Base-by-base conservation (phyloP, 768 basidiomycete genomes). In the Pleurotus cornucopiae region DNA sequence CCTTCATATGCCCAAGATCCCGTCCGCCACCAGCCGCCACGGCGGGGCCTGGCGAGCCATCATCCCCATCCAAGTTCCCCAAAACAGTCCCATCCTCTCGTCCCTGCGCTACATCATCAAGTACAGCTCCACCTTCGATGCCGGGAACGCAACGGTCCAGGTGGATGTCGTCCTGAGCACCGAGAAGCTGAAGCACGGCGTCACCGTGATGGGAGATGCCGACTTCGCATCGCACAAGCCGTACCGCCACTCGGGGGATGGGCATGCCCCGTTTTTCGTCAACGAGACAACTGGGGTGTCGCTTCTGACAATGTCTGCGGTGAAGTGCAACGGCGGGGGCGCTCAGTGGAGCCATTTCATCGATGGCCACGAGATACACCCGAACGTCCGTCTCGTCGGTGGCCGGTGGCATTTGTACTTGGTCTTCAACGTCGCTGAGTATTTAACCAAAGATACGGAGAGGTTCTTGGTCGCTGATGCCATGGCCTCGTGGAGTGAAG, bases 281-380 rank as follows among this genome's bases (percentile, higher is more conserved):
- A 56, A 65, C 57, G 46, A 58, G 25, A 56, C 34, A 4, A 9
- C 14, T 6, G 59, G 61, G 12, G 47, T 57, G 13, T 59, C 57
- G 38, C 58, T 65, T 46, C 57, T 61, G 12, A 60, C 63, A 11
- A 34, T 53, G 18, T 55, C 56, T 4, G 64, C 54, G 1, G 30
- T 65, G n/a, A 65, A 65, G 41, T 57, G 57, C 53, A 64, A 63
- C 46, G 54, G 46, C 14, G 63, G 60, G 4, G 47, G 44, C 18
- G 58, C 38, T 14, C 54, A 58, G 52, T 65, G 63, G 64, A 65
- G 61, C 61, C 61, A 65, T 49, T 62, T 47, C 18, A 30, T 65
- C 43, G 64, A 65, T 34, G 12, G 47, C 23, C 64, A 62, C 38
- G 40, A 46, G 46, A 14, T 65, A 48, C 34, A 39, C 4, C 57